Base-by-base conservation (phyloP, 371 early-diverging fungal genomes). In the Mucor saturninus region DNA sequence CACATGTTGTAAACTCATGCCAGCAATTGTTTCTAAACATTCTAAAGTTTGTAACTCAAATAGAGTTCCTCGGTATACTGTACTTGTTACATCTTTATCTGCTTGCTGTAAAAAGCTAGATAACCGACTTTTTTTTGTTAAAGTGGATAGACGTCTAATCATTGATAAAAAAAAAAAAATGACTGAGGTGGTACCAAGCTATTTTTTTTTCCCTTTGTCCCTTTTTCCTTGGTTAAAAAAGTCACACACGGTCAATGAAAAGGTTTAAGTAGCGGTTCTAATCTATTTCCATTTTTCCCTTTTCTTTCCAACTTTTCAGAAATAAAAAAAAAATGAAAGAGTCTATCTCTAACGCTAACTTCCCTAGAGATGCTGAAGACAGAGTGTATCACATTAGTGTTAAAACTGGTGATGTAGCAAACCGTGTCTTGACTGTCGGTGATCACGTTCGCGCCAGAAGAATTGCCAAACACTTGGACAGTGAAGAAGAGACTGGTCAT, bases 371-470 rank as follows among this genome's bases (percentile, higher is more conserved):
- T 63, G 74, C 64, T 31, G 87, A 90, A 42, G 95, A 94, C 54
- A 79, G 90, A 37, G 94, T 95, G 10, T 95, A 95, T 76, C 98
- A 97, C 65, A 86, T 97, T 21, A 89, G 88, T 59, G 83, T 90
- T 11, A 91, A 89, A 65, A 62, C 61, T 15, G 95, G 95, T 11
- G 90, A 96, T 71, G 92, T 95, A 13, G 93, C 96, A 31, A 93
- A 94, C 79, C 86, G 96, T 58, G 87, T 98, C 56, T 58, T 97
- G 43, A 96, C 96, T 2, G 98, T 98, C 30, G 98, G 98, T 32
- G 98, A 98, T 72, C 89, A 86, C 21, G 82, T 81, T 37, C 84
- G 98, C 30, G 96, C 96, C 1, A 76, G 78, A 35, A 72, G 77
- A 39, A 83, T 95, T 54, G 88, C 94, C 6, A 65, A 77, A 53